phyloP scores from a whole-genome alignment of 345 rosid genomes.

The Boechera divaricarpa region DNA sequence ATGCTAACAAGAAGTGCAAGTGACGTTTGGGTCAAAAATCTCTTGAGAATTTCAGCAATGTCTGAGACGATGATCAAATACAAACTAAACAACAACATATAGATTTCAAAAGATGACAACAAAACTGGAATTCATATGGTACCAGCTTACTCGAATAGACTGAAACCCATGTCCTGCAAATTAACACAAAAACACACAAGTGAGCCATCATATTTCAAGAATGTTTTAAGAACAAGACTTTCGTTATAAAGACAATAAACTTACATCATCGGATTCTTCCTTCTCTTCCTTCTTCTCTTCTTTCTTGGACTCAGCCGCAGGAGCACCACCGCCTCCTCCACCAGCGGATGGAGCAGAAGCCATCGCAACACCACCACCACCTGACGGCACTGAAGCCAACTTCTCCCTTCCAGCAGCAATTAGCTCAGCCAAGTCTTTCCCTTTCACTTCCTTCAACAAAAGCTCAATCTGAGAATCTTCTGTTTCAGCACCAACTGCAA shows the following conservation, averaged over 20 bases:
- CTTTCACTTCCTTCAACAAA: conserved; percentile 64
- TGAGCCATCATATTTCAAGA: neutral
- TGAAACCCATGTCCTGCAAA: conserved; percentile 72
- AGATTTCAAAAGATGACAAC: conserved; percentile 3
- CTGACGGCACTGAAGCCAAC: conserved; percentile 73
- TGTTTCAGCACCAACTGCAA: conserved; percentile 72
- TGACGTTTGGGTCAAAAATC: conserved; percentile 9
- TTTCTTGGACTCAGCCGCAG: conserved; percentile 70
- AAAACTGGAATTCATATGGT: neutral
- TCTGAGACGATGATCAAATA: neutral
- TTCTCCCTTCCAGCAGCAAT: conserved; percentile 86
- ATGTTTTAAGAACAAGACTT: neutral
- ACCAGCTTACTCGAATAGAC: conserved; percentile 55
- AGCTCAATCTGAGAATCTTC: conserved; percentile 66
- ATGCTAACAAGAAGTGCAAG: neutral
- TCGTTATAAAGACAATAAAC: neutral
- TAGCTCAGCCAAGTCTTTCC: conserved; percentile 75
- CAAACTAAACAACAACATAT: conserved; percentile 29
- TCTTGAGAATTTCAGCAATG: conserved; percentile 8
- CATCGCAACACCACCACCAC: conserved; percentile 54
- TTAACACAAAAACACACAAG: neutral
- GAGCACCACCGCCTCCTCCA: conserved; percentile 40
- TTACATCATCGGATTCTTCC: conserved; percentile 86
- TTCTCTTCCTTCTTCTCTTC: conserved; percentile 80
- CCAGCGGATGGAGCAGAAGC: conserved; percentile 49